These are phyloP conservation scores for Talaromyces sp. DNA, from an alignment of 2,329 filamentous ascomycete genomes.

Conservation along the genomic window DNA sequence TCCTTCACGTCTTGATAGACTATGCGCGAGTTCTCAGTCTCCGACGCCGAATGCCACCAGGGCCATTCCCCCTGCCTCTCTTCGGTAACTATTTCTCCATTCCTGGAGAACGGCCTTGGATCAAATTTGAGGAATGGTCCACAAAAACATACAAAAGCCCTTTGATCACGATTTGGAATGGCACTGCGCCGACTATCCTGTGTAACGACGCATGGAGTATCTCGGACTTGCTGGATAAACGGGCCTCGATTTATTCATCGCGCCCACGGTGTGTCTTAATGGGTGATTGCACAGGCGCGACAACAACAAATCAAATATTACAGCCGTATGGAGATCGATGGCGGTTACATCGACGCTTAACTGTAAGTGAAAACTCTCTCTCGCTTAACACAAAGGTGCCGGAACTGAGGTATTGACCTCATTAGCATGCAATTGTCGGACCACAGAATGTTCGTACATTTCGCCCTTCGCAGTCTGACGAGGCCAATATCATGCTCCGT, in stretches of 20 bases:
- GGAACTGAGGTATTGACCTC: neutral
- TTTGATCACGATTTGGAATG: neutral
- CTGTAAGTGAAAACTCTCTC: neutral
- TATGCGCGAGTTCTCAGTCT: neutral
- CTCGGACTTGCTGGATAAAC: neutral
- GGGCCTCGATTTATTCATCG: neutral
- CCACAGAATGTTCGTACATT: neutral
- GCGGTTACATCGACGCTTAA: neutral
- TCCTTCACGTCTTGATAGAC: neutral
- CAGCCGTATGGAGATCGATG: neutral
- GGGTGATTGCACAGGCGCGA: neutral
- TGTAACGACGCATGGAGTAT: neutral
- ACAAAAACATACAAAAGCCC: neutral
- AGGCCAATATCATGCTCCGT: neutral
- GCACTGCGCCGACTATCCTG: neutral
- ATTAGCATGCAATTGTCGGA: neutral
- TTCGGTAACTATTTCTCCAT: conserved; percentile 20
- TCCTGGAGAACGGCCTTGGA: neutral
- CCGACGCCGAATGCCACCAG: neutral
- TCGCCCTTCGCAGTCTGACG: neutral
- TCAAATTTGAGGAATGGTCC: neutral
- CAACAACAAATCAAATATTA: neutral
- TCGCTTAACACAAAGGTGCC: too few species aligned
- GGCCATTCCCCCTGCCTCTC: conserved; percentile 18
- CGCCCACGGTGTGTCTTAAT: neutral